Base-by-base conservation (phyloP, 140 eudicot species). In the Flaveria floridana region DNA sequence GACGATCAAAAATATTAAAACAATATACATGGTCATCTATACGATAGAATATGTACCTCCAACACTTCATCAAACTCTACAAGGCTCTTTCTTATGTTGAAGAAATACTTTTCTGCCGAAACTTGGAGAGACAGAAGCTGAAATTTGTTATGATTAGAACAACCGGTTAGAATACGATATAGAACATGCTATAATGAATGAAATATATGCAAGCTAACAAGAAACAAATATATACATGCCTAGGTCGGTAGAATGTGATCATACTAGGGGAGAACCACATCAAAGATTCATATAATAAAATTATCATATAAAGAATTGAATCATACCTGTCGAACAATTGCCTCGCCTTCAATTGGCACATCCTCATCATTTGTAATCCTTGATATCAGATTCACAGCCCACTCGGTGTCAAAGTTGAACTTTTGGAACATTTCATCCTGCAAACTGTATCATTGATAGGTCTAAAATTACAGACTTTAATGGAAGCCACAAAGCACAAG, bases 341-440 rank as follows among this genome's bases (percentile, higher is more conserved):
- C 2, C 58, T 81, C 86, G 51, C 95, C 96, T 85, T 91, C 99
- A 28, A 95, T 91, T 13, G 97, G 99, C 59, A 87, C 53, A 83
- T 87, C 96, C 80, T 95, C 99, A 73, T 95, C 88, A 65, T 85
- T 82, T 18, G 89, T 82, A 70, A 94, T 84, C 73, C 87, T 85
- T 21, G 97, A 88, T 70, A 95, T 95, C 66, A 95, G 88, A 59
- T 71, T 84, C 70, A 95, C 97, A 34, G 99, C 99, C 99, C 99
- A 95, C 79, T 87, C 95, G 48, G 90, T 89, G 80, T 95, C 97
- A 79, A 95, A 89, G 76, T 91, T 91, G 84, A 95, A 95, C 83
- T 95, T 95, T 78, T 95, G 96, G 84, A 95, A 95, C 90, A 95
- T 95, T 81, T 95, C 99, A 84, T 95, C 99, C 87, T 95, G 97